phyloP scores from a whole-genome alignment of 164 flowering plant species.

The Liquidambar formosana region DNA sequence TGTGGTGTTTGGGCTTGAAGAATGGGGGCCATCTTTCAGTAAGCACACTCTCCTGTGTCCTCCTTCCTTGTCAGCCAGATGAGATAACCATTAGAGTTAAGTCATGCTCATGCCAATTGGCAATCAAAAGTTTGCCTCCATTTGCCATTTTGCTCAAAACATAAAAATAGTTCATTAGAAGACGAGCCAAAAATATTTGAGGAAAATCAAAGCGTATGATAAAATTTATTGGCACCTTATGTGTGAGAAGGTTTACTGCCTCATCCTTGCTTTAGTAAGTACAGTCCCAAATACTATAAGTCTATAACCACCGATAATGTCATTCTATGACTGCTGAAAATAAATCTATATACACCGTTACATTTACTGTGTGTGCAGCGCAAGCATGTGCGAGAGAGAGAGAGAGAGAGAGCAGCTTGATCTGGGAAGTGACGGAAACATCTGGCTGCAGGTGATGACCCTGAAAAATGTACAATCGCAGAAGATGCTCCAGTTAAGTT shows the following conservation, averaged over 20 bases:
- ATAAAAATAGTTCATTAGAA: neutral
- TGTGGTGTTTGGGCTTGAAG: neutral
- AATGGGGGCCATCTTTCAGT: neutral
- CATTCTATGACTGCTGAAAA: neutral
- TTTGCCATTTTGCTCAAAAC: neutral
- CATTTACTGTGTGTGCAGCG: neutral
- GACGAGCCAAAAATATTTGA: neutral
- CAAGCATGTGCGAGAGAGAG: neutral
- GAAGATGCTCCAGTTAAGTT: neutral
- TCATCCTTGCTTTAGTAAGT: neutral
- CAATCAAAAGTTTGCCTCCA: neutral
- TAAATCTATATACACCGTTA: neutral
- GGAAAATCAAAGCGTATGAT: neutral
- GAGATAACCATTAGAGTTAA: neutral
- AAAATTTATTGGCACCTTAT: neutral
- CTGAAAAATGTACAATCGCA: neutral
- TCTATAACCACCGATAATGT: neutral
- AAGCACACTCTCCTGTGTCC: neutral
- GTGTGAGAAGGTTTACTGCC: neutral
- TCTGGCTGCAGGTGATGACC: slow-evolving; percentile 2
- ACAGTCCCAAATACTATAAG: neutral
- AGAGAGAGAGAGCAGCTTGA: neutral
- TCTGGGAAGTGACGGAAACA: neutral
- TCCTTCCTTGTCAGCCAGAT: neutral
- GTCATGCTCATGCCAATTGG: neutral